Base-by-base conservation (phyloP, 2,329 filamentous ascomycete species). In the Talaromyces sp. region DNA sequence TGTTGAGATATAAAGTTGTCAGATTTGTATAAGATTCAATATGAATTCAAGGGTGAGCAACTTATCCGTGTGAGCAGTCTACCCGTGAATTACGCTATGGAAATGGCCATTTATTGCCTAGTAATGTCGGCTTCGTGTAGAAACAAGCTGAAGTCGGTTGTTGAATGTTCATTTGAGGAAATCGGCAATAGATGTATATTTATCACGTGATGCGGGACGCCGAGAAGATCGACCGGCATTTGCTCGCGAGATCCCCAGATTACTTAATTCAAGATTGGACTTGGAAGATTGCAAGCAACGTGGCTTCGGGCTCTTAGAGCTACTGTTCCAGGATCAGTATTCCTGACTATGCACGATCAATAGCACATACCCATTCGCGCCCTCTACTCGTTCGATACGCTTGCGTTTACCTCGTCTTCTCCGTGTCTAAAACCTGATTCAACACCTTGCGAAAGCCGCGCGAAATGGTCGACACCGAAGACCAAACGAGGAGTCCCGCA, bases 401-500 rank as follows among this genome's bases (percentile, higher is more conserved):
- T 31, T 31, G 35, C 45, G 22, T 22, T 19, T 45, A 43, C 19
- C 31, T 5, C 22, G 37, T 15, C 31, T 49, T n/a, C 33, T 7
- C 19, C 31, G 15, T 43, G 9, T 54, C 17, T 19, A 37, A 11
- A 37, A 2, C 15, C 52, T 7, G 27, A 13, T 25, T 25, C 45
- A 52, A 19, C 47, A 52, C 27, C 31, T 25, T 10, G 33, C 15
- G 2, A 17, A 27, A 50, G 35, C 39, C 59, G 33, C 43, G 50
- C 60, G 41, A 63, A 25, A 66, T 66, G 64, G 60, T 39, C 15
- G 64, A 66, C 22, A 31, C 52, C n/a, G 64, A 66, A 19, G 61
- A 66, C 19, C 58, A 60, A 10, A 58, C 41, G 3, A 62, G 17
- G 31, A 66, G 64, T 45, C 64, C 64, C 50, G 64, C 49, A 41